Evolutionary conservation across 2,329 filamentous ascomycete genomes (phyloP), one percentile per base, ranked within the genome.

Genomic region (Botryotinia convoluta): DNA sequence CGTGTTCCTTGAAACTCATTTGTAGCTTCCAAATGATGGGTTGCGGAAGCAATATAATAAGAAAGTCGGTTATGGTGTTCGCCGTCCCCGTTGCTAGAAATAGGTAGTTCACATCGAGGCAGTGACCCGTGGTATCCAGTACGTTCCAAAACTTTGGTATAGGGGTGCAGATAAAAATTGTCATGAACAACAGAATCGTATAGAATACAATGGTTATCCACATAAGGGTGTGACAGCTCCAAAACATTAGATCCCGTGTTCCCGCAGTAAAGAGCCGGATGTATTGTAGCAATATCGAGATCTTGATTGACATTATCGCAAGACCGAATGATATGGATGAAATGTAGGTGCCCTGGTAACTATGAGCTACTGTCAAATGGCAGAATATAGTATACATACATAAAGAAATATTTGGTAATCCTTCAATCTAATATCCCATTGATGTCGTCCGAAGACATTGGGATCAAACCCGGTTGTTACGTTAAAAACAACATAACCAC

Each of bases 221-320:
- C 64, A 68, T 68, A 4, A 68, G 64, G 7, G 64, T 26, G 9
- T 68, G 64, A 2, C 45, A 68, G 45, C 64, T 68, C 64, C 64
- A 68, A 6, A 54, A 68, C 64, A 68, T 68, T 1, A 68, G 29
- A 5, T 68, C 64, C 16, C 64, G 45, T 3, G 64, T 68, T 14
- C 64, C 45, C 22, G 64, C 45, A 10, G 64, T 68, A 18, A 68
- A 68, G 9, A 68, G 26, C 8, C 64, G n/a, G 1, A 68, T 54
- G 26, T 68, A 68, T 42, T 68, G 64, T 54, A 68, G 64, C 32
- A 68, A 9, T 54, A 68, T 68, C 9, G 64, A 68, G 3, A 68
- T 68, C 26, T 68, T 68, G 26, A 68, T 68, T 5, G 64, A 68
- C 20, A 68, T 39, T 54, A 68, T 68, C 26, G 64, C 45, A 39